A percentile compares a stretch with the other conserved stretches of the same genome.
phyloP scores from a whole-genome alignment of 106 monocot genomes.

The Dioscorea dumetorum region DNA sequence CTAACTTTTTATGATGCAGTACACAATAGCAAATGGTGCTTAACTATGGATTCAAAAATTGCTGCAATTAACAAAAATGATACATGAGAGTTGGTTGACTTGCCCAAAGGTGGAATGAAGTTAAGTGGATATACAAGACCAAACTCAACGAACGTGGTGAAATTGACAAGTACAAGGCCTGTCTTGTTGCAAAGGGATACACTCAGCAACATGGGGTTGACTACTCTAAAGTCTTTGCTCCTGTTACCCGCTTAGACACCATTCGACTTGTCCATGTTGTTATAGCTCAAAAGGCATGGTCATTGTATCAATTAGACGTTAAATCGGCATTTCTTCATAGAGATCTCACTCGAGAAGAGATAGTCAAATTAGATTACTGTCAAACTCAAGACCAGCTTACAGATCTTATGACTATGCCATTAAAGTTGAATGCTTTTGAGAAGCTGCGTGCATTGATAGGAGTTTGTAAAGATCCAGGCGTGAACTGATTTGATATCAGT shows the following conservation, averaged over 20 bases:
- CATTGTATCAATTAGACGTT: constrained; percentile 1
- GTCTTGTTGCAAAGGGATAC: constrained; percentile 1
- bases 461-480: no score
- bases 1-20: background rate
- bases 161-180: constrained; percentile 1
- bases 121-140: constrained; percentile 2
- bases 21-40: background rate
- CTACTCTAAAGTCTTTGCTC: constrained; percentile 2
- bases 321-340: constrained; percentile 3
- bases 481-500: no score
- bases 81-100: background rate
- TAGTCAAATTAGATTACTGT: no score
- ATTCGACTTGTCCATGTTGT: background rate
- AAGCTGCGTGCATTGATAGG: no score
- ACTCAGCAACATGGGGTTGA: background rate
- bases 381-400: no score
- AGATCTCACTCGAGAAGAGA: no score
- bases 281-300: background rate
- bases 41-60: background rate
- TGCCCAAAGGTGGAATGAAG: background rate
- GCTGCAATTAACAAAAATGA: background rate
- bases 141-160: background rate
- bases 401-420: no score
- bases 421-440: no score
- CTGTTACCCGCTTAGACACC: background rate